Conservation (phyloP, 495 filamentous ascomycete species). For the Podospora didyma region DNA sequence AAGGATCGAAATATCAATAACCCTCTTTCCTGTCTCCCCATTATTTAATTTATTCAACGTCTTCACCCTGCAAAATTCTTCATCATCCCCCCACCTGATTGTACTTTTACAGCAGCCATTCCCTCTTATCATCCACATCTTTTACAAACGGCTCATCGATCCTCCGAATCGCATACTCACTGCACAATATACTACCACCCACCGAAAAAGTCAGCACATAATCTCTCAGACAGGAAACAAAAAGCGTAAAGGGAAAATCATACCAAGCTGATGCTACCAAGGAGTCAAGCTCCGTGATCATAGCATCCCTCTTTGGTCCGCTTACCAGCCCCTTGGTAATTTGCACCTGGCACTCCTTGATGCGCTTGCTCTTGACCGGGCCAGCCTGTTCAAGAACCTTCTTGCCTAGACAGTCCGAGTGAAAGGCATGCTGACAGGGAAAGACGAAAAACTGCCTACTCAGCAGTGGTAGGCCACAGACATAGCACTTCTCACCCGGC, state of each 20-base stretch:
- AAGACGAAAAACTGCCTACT: slow-evolving; percentile 95
- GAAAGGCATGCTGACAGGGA: slow-evolving; percentile 95
- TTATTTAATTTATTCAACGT: too few species aligned
- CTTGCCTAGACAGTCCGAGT: slow-evolving; percentile 84
- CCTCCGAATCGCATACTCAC: slow-evolving; percentile 86
- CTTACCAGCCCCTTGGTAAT: slow-evolving; percentile 66
- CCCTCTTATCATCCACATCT: slow-evolving; percentile 63
- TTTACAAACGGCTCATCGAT: slow-evolving; percentile 89
- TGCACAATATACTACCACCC: slow-evolving; percentile 69
- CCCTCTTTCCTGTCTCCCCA: too few species aligned
- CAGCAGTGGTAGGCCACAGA: slow-evolving; percentile 79
- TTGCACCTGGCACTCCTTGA: slow-evolving; percentile 77
- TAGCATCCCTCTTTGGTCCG: slow-evolving; percentile 67
- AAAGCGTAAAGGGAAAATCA: slow-evolving; percentile 7
- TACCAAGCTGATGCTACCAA: slow-evolving; percentile 63
- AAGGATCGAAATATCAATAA: too few species aligned
- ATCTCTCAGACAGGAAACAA: neutral
- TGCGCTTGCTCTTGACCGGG: slow-evolving; percentile 70
- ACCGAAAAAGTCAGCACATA: neutral
- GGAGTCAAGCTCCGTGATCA: slow-evolving; percentile 83
- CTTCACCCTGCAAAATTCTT: too few species aligned
- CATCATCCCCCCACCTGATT: too few species aligned
- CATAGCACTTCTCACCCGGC: slow-evolving; percentile 88
- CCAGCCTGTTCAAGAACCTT: slow-evolving; percentile 74
- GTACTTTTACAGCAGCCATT: slow-evolving; percentile 68